Base-by-base conservation (phyloP, 1,139 yeast species). In the Yamadazyma atlantica region DNA sequence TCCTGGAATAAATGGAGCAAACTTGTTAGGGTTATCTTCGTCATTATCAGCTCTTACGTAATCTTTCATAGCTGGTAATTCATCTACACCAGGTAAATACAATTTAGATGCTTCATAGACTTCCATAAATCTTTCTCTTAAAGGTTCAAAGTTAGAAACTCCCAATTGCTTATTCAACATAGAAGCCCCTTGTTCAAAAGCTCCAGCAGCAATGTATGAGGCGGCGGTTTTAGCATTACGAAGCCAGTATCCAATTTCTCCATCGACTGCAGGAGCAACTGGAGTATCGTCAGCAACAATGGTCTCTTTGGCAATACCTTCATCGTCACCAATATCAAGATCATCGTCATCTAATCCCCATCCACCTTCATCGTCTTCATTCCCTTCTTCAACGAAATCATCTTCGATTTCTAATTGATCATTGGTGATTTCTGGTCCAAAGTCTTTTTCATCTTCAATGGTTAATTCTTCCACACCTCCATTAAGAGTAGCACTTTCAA, bases 101-200 rank as follows among this genome's bases (percentile, higher is more conserved):
- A 88, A 68, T 65, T 87, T 87, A 26, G 87, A 80, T 18, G 95
- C 75, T 49, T 82, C 82, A 62, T 85, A 92, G 19, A 89, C 85
- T 52, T 88, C 92, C 58, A 85, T 53, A 68, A 92, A 94, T 45
- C 96, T 75, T 28, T 72, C 57, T 63, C 92, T 82, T 49, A 94
- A 75, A 16, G 98, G 98, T 53, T 82, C 95, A 59, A 94, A 90
- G 51, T 86, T 75, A 28, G 78, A 81, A 37, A 87, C 78, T 50
- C 97, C 98, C 37, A 85, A 73, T 64, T 94, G 98, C 54, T 94
- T 85, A 64, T 85, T 80, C 54, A 94, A 75, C 56, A 94, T 76
- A 51, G 88, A 92, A 27, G 97, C 94, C 32, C 98, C 98, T 45
- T 92, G 87, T 48, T 90, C 97, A 59, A 90, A 89, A 4, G 95